phyloP scores from a whole-genome alignment of 2,329 filamentous ascomycete species.

The Periconia macrospinosa region DNA sequence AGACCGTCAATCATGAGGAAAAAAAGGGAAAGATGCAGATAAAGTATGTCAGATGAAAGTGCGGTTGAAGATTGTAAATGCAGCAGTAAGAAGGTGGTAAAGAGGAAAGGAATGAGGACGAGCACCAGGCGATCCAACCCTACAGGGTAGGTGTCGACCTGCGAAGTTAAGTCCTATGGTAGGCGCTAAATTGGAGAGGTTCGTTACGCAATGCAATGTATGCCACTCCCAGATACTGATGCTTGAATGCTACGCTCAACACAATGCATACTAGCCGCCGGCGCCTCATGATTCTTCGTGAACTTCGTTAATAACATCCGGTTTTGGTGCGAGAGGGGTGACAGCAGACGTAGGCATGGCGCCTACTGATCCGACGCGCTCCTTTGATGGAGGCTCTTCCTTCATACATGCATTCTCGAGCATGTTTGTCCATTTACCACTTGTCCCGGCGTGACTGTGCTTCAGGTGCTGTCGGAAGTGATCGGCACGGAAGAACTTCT shows the following conservation, averaged over 20 bases:
- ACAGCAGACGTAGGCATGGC: conserved; percentile 33
- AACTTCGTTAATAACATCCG: conserved; percentile 42
- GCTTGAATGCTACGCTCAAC: conserved; percentile 25
- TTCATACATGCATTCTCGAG: conserved; percentile 96
- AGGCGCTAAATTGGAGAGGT: conserved; percentile 10
- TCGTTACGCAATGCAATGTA: conserved; percentile 12
- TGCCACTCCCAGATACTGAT: conserved; percentile 18
- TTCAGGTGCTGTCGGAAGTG: conserved; percentile 98
- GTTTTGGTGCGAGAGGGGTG: conserved; percentile 35
- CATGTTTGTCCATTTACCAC: conserved; percentile 99
- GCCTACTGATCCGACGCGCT: conserved; percentile 37
- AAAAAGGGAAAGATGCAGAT: not conserved
- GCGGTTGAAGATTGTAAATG: conserved; percentile 3
- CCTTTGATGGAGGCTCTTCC: conserved; percentile 69
- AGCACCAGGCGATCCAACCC: not conserved
- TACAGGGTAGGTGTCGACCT: not conserved
- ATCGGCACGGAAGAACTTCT: conserved; percentile 97
- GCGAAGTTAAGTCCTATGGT: conserved; percentile 4
- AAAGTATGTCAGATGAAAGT: not conserved
- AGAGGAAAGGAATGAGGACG: not conserved
- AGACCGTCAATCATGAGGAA: not conserved
- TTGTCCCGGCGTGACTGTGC: conserved; percentile 93
- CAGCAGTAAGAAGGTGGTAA: conserved; percentile 3
- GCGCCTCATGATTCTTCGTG: conserved; percentile 42
- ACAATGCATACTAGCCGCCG: conserved; percentile 15